These are phyloP conservation scores for Xylaria cubensis DNA, from an alignment of 495 filamentous ascomycete species.

Conservation along the genomic window DNA sequence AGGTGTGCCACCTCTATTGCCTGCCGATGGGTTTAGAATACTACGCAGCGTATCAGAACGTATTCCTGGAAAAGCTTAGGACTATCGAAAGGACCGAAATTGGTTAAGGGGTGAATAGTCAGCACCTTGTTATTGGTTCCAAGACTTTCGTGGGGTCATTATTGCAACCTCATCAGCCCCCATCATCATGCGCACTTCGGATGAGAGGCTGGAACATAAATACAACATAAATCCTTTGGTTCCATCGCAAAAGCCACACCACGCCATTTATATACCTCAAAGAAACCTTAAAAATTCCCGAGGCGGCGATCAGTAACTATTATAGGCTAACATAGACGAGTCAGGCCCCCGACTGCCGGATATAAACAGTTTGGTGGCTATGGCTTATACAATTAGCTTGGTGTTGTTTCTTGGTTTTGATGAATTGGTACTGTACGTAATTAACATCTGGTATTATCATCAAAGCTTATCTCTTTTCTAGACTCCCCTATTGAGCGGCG, in stretches of 20 bases:
- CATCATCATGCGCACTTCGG: background rate
- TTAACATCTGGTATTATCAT: background rate
- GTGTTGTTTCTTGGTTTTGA: background rate
- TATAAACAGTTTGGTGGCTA: background rate
- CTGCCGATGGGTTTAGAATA: background rate
- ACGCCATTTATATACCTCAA: slow-evolving; percentile 7
- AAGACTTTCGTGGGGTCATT: background rate
- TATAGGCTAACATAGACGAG: background rate
- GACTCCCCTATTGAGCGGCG: background rate
- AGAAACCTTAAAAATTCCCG: background rate
- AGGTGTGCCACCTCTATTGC: background rate
- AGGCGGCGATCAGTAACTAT: background rate
- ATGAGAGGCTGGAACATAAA: slow-evolving; percentile 6
- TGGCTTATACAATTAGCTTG: background rate
- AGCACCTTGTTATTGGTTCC: slow-evolving; percentile 5
- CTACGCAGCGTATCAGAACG: background rate
- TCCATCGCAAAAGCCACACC: background rate
- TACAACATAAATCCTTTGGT: background rate
- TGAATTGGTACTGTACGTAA: background rate
- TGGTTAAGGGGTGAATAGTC: slow-evolving; percentile 6
- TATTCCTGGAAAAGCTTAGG: background rate
- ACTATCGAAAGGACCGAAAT: background rate
- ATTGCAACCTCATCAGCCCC: background rate
- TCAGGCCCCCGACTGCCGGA: background rate
- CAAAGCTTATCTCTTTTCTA: background rate